phyloP scores from a whole-genome alignment of 2,329 filamentous ascomycete species.

The Madurella fahalii region DNA sequence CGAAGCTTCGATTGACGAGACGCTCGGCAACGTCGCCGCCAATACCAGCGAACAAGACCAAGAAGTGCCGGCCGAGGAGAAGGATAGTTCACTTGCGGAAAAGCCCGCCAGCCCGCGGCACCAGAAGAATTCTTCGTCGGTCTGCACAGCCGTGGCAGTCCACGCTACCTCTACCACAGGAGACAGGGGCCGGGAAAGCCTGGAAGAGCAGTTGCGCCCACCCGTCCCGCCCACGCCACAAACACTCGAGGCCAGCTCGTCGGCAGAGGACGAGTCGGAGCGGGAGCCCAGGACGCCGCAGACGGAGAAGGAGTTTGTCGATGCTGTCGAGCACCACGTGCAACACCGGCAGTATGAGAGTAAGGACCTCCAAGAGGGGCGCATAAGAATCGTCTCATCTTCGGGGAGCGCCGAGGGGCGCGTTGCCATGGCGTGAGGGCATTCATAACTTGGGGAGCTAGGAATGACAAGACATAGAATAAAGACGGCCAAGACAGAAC shows the following conservation, averaged over 20 bases:
- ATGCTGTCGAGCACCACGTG: conserved; percentile 2
- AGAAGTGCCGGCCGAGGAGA: not conserved
- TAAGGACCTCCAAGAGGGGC: not conserved
- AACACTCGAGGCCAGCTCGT: conserved; percentile 23
- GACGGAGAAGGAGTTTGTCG: conserved; percentile 21
- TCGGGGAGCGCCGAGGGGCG: not conserved
- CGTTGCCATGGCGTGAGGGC: no score
- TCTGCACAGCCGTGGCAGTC: conserved; percentile 25
- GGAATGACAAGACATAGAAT: no score
- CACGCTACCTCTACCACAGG: not conserved
- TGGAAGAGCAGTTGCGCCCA: not conserved
- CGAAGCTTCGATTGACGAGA: conserved; percentile 8
- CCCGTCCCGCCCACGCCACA: conserved; percentile 20
- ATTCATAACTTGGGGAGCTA: no score
- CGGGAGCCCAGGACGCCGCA: conserved; percentile 28
- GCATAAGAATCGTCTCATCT: conserved; percentile 14
- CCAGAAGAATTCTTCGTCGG: conserved; percentile 26
- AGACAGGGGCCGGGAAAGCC: not conserved
- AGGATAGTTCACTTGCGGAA: conserved; percentile 3
- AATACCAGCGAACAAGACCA: not conserved
- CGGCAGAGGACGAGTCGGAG: conserved; percentile 26
- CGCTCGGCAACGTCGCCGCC: not conserved
- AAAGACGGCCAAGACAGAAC: no score
- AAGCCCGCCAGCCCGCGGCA: conserved; percentile 18
- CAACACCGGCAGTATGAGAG: not conserved